A percentile compares a stretch with the other conserved stretches of the same genome.
Evolutionary conservation across 176 grass and related monocot species (phyloP).

Genomic region (Tillandsia leiboldiana): DNA sequence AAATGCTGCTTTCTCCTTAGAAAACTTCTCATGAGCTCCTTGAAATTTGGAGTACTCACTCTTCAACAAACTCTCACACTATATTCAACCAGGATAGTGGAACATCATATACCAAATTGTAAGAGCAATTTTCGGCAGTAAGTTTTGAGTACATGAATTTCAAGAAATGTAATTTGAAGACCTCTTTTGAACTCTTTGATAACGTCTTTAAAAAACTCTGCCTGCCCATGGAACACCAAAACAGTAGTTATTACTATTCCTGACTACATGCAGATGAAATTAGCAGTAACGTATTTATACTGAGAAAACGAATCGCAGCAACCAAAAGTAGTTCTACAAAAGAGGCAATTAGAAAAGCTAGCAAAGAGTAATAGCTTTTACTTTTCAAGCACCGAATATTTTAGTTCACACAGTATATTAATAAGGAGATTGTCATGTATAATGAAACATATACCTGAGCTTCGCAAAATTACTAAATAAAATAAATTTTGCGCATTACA

Average conservation of each 20-base stretch:
- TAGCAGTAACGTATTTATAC: background rate
- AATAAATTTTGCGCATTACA: background rate
- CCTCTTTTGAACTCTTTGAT: conserved; percentile 84
- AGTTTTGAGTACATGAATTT: background rate
- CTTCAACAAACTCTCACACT: conserved; percentile 83
- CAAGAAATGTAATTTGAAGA: conserved; percentile 8
- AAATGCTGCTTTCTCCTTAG: conserved; percentile 66
- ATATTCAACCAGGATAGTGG: conserved; percentile 24
- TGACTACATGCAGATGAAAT: conserved; percentile 9
- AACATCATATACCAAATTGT: conserved; percentile 7
- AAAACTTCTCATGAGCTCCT: conserved; percentile 68
- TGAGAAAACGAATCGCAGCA: background rate
- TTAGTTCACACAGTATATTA: too few relatives aligned
- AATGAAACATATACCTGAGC: too few relatives aligned
- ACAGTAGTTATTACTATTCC: conserved; percentile 14
- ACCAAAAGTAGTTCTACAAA: background rate
- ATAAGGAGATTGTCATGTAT: too few relatives aligned
- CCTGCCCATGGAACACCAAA: conserved; percentile 29
- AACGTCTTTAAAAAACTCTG: conserved; percentile 75
- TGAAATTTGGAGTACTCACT: conserved; percentile 72
- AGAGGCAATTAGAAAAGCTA: background rate
- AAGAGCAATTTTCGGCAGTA: background rate
- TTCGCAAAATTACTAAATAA: background rate
- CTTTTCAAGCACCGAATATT: too few relatives aligned
- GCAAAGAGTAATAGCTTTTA: too few relatives aligned